phyloP scores from a whole-genome alignment of 2,329 filamentous ascomycete species.

The Colletotrichum viniferum region DNA sequence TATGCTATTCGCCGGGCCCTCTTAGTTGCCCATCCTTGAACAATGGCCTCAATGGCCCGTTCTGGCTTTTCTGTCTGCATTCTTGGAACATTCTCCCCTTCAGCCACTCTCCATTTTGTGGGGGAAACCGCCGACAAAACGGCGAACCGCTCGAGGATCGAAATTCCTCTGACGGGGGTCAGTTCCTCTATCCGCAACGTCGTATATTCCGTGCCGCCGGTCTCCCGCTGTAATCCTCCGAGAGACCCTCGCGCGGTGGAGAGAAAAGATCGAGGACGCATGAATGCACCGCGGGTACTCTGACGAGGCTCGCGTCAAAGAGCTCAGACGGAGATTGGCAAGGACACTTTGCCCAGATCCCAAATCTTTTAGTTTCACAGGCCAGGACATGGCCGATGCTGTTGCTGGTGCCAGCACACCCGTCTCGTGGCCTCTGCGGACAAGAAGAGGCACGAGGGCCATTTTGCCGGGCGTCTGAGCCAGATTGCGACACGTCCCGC shows the following conservation, averaged over 20 bases:
- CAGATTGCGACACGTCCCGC: not conserved
- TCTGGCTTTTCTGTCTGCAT: not conserved
- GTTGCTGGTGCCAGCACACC: not conserved
- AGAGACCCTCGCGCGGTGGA: not conserved
- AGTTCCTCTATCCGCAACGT: not conserved
- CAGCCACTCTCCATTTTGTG: not conserved
- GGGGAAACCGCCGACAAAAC: not conserved
- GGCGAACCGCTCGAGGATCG: not conserved
- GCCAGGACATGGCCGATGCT: not conserved
- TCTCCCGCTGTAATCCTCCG: not conserved
- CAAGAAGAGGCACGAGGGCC: not conserved
- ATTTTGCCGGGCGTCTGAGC: not conserved
- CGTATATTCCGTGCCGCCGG: constrained; percentile 5
- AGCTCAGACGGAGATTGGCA: constrained; percentile 2
- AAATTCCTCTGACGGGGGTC: not conserved
- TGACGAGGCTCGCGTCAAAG: constrained; percentile 12
- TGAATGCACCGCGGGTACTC: constrained; percentile 7
- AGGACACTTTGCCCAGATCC: not conserved
- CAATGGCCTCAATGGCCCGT: not conserved
- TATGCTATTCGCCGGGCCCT: constrained; percentile 10
- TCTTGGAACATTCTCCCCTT: constrained; percentile 12
- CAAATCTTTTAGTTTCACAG: not conserved
- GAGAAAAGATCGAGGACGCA: not conserved
- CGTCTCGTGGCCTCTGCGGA: not conserved
- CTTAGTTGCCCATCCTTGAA: not conserved